Evolutionary conservation across 1,284 basidiomycete species (phyloP).

Genomic region (Blastosporella zonata): DNA sequence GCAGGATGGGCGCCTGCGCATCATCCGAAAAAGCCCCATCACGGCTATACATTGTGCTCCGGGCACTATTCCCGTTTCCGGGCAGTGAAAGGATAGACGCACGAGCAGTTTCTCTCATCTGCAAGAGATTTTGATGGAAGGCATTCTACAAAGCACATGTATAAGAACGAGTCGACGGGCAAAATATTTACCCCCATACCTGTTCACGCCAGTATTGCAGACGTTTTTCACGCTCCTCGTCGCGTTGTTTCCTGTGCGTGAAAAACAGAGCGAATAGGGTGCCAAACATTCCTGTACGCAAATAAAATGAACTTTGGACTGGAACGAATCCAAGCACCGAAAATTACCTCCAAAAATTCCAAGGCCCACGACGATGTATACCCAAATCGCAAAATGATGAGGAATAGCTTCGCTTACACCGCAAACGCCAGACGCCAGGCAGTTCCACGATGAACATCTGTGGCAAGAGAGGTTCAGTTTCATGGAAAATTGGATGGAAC

Average conservation of each 20-base stretch:
- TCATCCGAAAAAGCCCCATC: constrained; percentile 51
- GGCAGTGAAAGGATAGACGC: constrained; percentile 58
- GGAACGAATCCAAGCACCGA: neutral
- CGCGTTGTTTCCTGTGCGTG: constrained; percentile 68
- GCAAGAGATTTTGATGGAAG: constrained; percentile 73
- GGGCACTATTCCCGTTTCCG: constrained; percentile 41
- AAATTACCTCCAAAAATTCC: constrained; percentile 64
- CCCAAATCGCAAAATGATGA: constrained; percentile 63
- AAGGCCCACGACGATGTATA: constrained; percentile 71
- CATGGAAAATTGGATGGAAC: constrained; percentile 1
- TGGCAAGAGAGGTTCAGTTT: constrained; percentile 3
- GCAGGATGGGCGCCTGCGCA: constrained; percentile 50
- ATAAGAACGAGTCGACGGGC: neutral
- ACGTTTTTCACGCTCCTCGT: constrained; percentile 75
- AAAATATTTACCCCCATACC: constrained; percentile 33
- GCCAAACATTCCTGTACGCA: constrained; percentile 60
- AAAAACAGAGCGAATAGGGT: constrained; percentile 68
- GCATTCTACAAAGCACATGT: constrained; percentile 46
- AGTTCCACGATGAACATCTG: constrained; percentile 79
- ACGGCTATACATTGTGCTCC: constrained; percentile 46
- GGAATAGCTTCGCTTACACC: constrained; percentile 59
- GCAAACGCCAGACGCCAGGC: constrained; percentile 59
- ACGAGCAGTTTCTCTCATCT: constrained; percentile 71
- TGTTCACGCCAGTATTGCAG: constrained; percentile 87
- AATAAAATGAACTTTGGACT: constrained; percentile 3